Base-by-base conservation (phyloP, 2,329 filamentous ascomycete genomes). In the Fusarium oxysporum region DNA sequence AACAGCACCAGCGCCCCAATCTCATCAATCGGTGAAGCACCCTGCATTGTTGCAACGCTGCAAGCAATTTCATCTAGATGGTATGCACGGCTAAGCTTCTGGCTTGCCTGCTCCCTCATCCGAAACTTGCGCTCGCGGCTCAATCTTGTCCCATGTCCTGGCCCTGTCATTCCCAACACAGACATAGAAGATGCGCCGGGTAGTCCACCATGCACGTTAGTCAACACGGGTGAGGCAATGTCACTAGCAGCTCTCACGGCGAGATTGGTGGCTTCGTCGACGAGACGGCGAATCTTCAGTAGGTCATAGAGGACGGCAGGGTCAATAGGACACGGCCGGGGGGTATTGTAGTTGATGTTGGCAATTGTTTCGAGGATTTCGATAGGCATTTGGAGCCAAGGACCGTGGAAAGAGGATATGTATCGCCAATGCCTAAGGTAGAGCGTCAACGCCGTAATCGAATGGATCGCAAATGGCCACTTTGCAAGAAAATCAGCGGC, bases 41-140 rank as follows among this genome's bases (percentile, higher is more conserved):
- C 91, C 82, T 96, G 93, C 93, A 96, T 96, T 0, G 91, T 93
- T 38, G 92, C 93, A 47, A 96, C 92, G 77, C 92, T 95, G 54
- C 92, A 92, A 17, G 92, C 93, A 70, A 96, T 93, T 82, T 97
- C 94, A 80, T 97, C 93, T 43, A 96, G 83, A 64, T 90, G 90
- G 80, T 96, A 97, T 45, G 94, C 94, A 76, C 90, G 89, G 53
- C 90, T 90, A 68, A 97, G 86, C 82, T 94, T 92, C 80, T 92
- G 91, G 44, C 92, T 93, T 14, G 93, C 93, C 80, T 95, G 90
- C 81, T 95, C 92, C 63, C 93, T 87, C 88, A 96, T 94, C 64
- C 93, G 88, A 81, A 93, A 92, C 81, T 92, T 93, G 64, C 93
- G 85, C 83, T 96, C 93, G 55, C 90, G 87, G 78, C 93, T 96